Percentiles rank a stretch among this genome's conserved stretches.
phyloP scores from a whole-genome alignment of 768 basidiomycete genomes.

The Lyophyllum shimeji region DNA sequence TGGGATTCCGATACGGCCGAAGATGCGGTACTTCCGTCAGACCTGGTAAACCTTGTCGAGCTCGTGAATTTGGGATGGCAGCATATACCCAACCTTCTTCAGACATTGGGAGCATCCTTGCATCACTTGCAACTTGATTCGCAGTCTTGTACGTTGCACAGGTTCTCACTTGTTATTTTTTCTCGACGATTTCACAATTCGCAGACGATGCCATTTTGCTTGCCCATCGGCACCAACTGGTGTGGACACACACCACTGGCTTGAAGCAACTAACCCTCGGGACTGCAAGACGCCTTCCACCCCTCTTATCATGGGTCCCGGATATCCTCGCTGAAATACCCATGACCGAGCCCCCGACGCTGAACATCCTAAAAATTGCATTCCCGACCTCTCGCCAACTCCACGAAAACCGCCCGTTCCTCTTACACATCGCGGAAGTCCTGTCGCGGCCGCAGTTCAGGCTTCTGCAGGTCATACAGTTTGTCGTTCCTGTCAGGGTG shows the following conservation, averaged over 20 bases:
- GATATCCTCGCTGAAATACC: slow-evolving; percentile 20
- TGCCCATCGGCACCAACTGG: slow-evolving; percentile 12
- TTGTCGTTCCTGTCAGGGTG: slow-evolving; percentile 22
- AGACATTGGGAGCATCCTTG: slow-evolving; percentile 4
- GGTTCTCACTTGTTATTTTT: background rate
- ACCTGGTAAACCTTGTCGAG: slow-evolving; percentile 3
- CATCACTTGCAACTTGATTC: slow-evolving; percentile 11
- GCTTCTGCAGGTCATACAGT: slow-evolving; percentile 23
- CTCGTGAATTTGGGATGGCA: background rate
- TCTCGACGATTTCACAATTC: background rate
- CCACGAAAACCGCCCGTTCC: slow-evolving; percentile 27
- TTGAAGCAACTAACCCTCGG: slow-evolving; percentile 25
- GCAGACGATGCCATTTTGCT: slow-evolving; percentile 17
- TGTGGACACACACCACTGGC: slow-evolving; percentile 20
- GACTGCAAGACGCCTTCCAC: slow-evolving; percentile 26
- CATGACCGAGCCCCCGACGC: slow-evolving; percentile 8
- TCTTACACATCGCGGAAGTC: slow-evolving; percentile 20
- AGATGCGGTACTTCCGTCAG: background rate
- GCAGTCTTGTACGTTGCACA: slow-evolving; percentile 12
- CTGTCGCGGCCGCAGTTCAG: slow-evolving; percentile 21
- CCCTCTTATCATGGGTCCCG: slow-evolving; percentile 29
- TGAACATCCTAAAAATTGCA: slow-evolving; percentile 23
- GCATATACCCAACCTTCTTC: background rate
- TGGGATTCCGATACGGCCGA: slow-evolving; percentile 1
- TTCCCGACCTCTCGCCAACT: slow-evolving; percentile 31